Evolutionary conservation across 345 rosid species (phyloP), one percentile per base, ranked within the genome.

Genomic region (Eucalyptus viminalis): DNA sequence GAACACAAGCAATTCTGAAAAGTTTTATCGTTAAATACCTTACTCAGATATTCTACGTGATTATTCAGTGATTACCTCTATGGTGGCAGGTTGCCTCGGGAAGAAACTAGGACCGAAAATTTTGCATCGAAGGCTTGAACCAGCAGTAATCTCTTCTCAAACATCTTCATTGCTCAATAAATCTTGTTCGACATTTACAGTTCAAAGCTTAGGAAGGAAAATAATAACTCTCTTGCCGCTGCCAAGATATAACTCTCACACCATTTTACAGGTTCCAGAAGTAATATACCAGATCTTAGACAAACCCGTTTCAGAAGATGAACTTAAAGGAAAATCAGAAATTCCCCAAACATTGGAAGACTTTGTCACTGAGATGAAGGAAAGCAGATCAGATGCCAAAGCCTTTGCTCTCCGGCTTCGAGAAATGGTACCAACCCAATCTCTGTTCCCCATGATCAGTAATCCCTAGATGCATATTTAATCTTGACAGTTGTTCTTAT

Each of bases 271-370:
- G 98, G 98, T 97, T 86, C 99, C 97, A 45, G 98, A 97, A 87
- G 94, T 96, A 54, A 95, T 97, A 54, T 97, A 95, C 94, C 92
- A 93, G 93, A 93, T 96, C 15, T 89, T 97, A 76, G 92, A 95
- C 83, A 92, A 94, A 65, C 99, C 99, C 12, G 89, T 94, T 53
- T 93, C 90, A 58, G 90, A 92, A 86, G 96, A 96, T 90, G 99
- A 94, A 88, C 86, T 97, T 34, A 89, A 92, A 91, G 98, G 97
- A 92, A 95, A 95, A 93, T 87, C 94, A 34, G 94, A 94, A 85
- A 92, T 97, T 88, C 99, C 99, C 67, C 99, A 96, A 87, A 93
- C 99, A 86, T 91, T 97, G 40, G 92, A 95, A 88, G 99, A 97
- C 50, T 97, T 97, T 88, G 92, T 95, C 95, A 92, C 93, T 14